phyloP scores from a whole-genome alignment of 2,329 filamentous ascomycete species.

The Hortaea sp. region DNA sequence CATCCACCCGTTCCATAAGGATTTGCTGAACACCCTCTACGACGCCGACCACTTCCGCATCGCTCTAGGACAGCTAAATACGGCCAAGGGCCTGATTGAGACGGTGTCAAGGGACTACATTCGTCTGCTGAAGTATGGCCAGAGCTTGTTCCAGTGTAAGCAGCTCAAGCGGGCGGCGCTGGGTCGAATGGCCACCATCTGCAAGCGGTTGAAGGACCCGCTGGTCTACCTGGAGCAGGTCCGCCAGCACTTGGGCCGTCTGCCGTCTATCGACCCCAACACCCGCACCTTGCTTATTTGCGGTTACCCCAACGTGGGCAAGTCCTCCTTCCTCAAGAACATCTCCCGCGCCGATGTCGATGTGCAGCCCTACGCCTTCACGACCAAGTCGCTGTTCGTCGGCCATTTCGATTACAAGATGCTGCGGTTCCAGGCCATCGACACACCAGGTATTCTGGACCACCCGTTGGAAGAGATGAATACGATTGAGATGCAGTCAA shows the following conservation, averaged over 20 bases:
- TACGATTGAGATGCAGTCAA: constrained; percentile 98
- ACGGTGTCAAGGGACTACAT: constrained; percentile 95
- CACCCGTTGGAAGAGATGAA: constrained; percentile 99
- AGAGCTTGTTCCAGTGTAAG: constrained; percentile 97
- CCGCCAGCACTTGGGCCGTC: constrained; percentile 90
- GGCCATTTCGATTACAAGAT: constrained; percentile 98
- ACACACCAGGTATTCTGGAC: constrained; percentile 96
- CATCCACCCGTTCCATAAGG: constrained; percentile 88
- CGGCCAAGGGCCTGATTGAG: constrained; percentile 92
- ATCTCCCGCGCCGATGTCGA: constrained; percentile 93
- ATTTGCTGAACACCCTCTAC: constrained; percentile 94
- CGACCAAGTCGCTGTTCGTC: constrained; percentile 93
- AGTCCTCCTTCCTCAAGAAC: constrained; percentile 88
- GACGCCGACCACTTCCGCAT: constrained; percentile 97
- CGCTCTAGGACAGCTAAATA: constrained; percentile 88
- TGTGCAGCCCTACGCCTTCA: constrained; percentile 96
- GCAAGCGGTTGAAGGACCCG: constrained; percentile 87
- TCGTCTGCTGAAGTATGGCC: constrained; percentile 88
- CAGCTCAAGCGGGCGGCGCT: constrained; percentile 93
- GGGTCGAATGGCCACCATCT: constrained; percentile 96
- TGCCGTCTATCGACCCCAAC: constrained; percentile 97
- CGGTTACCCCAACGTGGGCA: constrained; percentile 95
- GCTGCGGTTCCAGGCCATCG: constrained; percentile 81
- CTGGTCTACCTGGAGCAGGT: constrained; percentile 94
- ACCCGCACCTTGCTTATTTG: constrained; percentile 93